A percentile compares a stretch with the other conserved stretches of the same genome.
Evolutionary conservation across 164 flowering plant genomes (phyloP).

Genomic region (Aristolochia fimbriata): DNA sequence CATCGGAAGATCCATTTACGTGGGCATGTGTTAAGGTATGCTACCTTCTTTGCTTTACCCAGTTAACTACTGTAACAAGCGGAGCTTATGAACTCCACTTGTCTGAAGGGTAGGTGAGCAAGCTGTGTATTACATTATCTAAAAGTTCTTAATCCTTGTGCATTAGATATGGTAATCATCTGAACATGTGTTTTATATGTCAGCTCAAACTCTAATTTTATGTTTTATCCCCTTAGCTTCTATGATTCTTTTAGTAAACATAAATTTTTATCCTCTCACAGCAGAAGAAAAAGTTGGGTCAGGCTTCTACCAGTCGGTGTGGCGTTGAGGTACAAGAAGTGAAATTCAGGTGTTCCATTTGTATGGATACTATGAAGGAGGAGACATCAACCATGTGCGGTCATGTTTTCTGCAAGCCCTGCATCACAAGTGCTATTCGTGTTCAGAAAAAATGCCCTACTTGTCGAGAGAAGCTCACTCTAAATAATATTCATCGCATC

Average conservation of each 20-base stretch:
- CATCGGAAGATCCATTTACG: too few relatives aligned
- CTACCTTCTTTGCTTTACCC: too few relatives aligned
- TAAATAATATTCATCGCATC: conserved; percentile 26
- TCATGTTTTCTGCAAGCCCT: conserved; percentile 42
- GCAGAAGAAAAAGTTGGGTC: conserved; percentile 13
- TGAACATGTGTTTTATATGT: too few relatives aligned
- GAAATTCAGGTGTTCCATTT: conserved; percentile 28
- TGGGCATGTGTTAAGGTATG: too few relatives aligned
- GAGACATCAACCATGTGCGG: conserved; percentile 46
- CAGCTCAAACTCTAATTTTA: too few relatives aligned
- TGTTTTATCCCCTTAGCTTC: too few relatives aligned
- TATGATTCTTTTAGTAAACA: neutral
- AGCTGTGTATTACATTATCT: too few relatives aligned
- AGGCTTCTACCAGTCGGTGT: conserved; percentile 13
- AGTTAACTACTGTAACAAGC: too few relatives aligned
- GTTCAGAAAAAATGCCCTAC: conserved; percentile 36
- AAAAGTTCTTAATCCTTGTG: too few relatives aligned
- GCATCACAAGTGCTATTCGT: conserved; percentile 29
- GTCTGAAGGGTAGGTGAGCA: too few relatives aligned
- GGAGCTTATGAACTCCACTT: too few relatives aligned
- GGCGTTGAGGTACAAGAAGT: conserved; percentile 10
- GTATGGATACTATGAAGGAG: conserved; percentile 35
- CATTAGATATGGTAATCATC: too few relatives aligned
- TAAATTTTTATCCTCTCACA: neutral
- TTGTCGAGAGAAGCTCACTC: conserved; percentile 28